A percentile compares a stretch with the other conserved stretches of the same genome.
phyloP scores from a whole-genome alignment of 768 basidiomycete species.

The Candolleomyces aberdarensis region DNA sequence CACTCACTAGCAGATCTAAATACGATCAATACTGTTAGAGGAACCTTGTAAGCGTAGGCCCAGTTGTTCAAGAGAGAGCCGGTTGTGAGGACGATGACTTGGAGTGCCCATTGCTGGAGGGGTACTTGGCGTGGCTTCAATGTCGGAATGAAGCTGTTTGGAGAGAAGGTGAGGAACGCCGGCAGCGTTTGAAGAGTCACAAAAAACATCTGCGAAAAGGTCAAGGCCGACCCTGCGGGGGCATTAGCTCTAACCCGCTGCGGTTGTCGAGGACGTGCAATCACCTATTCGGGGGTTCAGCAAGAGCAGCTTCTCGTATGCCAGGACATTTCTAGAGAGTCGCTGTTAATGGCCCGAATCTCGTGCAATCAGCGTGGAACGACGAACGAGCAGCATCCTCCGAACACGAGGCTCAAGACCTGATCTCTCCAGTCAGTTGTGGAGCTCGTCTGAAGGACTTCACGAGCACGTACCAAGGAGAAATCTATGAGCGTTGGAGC shows the following conservation, averaged over 20 bases:
- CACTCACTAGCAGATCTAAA: slow-evolving; percentile 75
- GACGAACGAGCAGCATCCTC: slow-evolving; percentile 82
- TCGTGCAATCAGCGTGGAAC: background rate
- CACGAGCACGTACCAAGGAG: slow-evolving; percentile 8
- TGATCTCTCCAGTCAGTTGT: slow-evolving; percentile 6
- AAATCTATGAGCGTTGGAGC: slow-evolving; percentile 10
- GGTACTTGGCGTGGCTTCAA: slow-evolving; percentile 71
- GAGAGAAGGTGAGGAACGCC: slow-evolving; percentile 48
- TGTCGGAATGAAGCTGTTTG: slow-evolving; percentile 37
- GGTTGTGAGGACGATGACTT: slow-evolving; percentile 65
- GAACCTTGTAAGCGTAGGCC: slow-evolving; percentile 75
- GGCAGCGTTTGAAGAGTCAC: slow-evolving; percentile 68
- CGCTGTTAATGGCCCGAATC: background rate
- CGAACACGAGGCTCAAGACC: slow-evolving; percentile 58
- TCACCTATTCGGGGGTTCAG: slow-evolving; percentile 69
- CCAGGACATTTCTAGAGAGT: slow-evolving; percentile 63
- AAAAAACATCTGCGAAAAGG: slow-evolving; percentile 82
- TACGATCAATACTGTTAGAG: slow-evolving; percentile 76
- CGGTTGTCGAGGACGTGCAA: slow-evolving; percentile 8
- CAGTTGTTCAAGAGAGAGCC: slow-evolving; percentile 78
- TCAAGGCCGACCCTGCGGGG: slow-evolving; percentile 70
- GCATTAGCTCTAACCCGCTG: background rate
- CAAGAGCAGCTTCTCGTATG: slow-evolving; percentile 71
- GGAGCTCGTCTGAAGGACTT: background rate
- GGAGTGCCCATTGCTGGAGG: slow-evolving; percentile 60